A percentile compares a stretch with the other conserved stretches of the same genome.
Conservation (phyloP, 495 filamentous ascomycete genomes). For the Daldinia concentrica region DNA sequence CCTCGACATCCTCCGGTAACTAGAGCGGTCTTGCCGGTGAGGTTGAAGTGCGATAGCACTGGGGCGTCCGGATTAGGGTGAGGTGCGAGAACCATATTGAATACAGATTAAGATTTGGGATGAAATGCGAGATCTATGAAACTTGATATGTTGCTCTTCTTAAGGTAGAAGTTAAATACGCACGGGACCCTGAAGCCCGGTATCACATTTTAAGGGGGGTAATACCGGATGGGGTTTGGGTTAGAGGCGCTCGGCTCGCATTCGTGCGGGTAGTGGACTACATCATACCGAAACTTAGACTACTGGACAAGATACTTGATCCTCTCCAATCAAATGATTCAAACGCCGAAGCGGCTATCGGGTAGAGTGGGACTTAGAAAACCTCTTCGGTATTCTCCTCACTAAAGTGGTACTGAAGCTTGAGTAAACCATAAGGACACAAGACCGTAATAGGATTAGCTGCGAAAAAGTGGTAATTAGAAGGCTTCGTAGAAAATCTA, state of each 20-base stretch:
- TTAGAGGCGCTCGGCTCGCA: conserved; percentile 23
- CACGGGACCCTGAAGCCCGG: background rate
- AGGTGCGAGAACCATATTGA: conserved; percentile 41
- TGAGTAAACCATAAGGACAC: background rate
- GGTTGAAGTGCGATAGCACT: conserved; percentile 50
- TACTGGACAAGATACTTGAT: conserved; percentile 5
- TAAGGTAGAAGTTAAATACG: background rate
- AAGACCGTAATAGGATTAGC: background rate
- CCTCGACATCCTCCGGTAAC: conserved; percentile 59
- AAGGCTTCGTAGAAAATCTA: background rate
- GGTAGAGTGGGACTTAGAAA: background rate
- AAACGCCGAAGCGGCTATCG: conserved; percentile 3
- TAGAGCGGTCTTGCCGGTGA: conserved; percentile 54
- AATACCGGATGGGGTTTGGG: background rate
- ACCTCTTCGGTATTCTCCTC: conserved; percentile 12
- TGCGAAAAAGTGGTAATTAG: background rate
- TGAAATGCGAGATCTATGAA: background rate
- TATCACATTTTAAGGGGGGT: conserved; percentile 19
- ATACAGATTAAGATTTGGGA: background rate
- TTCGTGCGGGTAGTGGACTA: conserved; percentile 38
- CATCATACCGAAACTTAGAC: conserved; percentile 39
- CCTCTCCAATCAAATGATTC: conserved; percentile 34
- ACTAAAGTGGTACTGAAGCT: conserved; percentile 5
- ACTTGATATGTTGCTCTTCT: background rate
- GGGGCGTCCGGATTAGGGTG: conserved; percentile 40